Conservation (phyloP, 805 yeast genomes). For the Wickerhamomyces xylosicus region DNA sequence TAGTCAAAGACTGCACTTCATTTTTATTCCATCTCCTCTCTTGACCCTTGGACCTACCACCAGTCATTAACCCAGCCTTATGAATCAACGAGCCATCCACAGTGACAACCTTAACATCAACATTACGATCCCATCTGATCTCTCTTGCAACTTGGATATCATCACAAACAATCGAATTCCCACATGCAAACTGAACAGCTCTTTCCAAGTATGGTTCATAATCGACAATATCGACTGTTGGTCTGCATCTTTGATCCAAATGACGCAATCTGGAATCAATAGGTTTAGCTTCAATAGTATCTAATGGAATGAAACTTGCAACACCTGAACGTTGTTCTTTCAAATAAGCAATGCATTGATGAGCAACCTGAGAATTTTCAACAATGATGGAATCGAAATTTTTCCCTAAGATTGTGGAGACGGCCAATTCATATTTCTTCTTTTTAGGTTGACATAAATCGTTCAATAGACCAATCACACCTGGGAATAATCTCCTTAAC, state of each 20-base stretch:
- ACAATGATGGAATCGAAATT: conserved; percentile 80
- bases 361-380: conserved; percentile 57
- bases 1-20: conserved; percentile 44
- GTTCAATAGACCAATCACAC: conserved; percentile 72
- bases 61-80: conserved; percentile 85
- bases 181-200: conserved; percentile 74
- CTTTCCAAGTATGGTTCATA: conserved; percentile 59
- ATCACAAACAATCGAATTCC: conserved; percentile 73
- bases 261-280: conserved; percentile 45
- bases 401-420: conserved; percentile 69
- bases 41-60: conserved; percentile 50
- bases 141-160: conserved; percentile 54
- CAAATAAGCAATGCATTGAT: conserved; percentile 66
- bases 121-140: conserved; percentile 55
- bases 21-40: conserved; percentile 67
- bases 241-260: conserved; percentile 42
- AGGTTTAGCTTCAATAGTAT: conserved; percentile 52
- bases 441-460: conserved; percentile 75
- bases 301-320: conserved; percentile 83
- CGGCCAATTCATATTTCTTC: conserved; percentile 61
- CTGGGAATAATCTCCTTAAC: conserved; percentile 67
- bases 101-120: conserved; percentile 63
- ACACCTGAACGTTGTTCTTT: conserved; percentile 80
- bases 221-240: conserved; percentile 66
- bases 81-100: conserved; percentile 79